Evolutionary conservation across 208 protist genomes (phyloP).

Genomic region (Leishmania lainsoni): DNA sequence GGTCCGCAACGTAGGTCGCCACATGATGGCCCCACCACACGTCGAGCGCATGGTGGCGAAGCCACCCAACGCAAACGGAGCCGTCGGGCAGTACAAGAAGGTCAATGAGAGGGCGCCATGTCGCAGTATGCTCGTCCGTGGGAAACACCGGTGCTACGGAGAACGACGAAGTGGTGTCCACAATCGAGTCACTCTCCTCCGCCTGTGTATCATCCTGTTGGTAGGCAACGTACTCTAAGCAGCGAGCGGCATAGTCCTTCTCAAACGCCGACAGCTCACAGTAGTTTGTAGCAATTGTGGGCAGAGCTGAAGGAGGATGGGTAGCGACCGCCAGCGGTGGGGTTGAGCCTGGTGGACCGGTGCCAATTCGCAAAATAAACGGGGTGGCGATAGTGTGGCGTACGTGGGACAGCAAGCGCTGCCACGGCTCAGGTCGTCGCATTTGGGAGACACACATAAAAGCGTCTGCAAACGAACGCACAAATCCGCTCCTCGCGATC

Average conservation of each 20-base stretch:
- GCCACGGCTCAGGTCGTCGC: not conserved
- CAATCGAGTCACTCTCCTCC: not conserved
- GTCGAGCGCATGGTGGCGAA: conserved; percentile 24
- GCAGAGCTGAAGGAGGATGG: not conserved
- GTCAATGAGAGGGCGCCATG: conserved; percentile 24
- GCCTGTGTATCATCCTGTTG: not conserved
- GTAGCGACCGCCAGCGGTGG: not conserved
- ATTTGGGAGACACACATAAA: not conserved
- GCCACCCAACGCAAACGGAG: conserved; percentile 15
- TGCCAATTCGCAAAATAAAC: conserved; percentile 5
- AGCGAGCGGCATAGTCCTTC: conserved; percentile 6
- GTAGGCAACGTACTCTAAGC: conserved; percentile 5
- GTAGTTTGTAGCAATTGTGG: conserved; percentile 1
- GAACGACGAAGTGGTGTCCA: not conserved
- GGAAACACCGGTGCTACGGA: no score
- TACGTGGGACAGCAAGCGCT: conserved; percentile 13
- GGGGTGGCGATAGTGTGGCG: not conserved
- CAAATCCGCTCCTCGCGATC: not conserved
- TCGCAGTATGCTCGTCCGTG: no score
- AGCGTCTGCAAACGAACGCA: not conserved
- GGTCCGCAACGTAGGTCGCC: conserved; percentile 17
- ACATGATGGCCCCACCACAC: conserved; percentile 4
- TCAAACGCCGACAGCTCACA: conserved; percentile 6
- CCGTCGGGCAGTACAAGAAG: conserved; percentile 21
- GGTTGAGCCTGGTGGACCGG: not conserved